A percentile compares a stretch with the other conserved stretches of the same genome.
These are phyloP conservation scores for Ceratocystis variospora DNA, from an alignment of 2,329 filamentous ascomycete species.

Conservation along the genomic window DNA sequence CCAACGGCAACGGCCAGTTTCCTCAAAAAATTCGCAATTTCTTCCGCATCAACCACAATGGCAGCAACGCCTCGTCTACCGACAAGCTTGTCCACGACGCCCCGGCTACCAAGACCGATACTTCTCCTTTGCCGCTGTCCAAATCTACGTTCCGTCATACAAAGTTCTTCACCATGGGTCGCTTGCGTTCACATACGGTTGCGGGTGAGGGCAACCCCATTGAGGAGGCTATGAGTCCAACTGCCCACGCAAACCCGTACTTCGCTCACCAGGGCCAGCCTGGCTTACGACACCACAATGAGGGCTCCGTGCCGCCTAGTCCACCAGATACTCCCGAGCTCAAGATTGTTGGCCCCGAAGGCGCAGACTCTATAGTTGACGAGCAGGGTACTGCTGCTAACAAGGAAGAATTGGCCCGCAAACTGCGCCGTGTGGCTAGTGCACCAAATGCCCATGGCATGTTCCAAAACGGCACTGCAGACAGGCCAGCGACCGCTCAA, in stretches of 20 bases:
- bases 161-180: constrained; percentile 75
- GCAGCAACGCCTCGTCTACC: constrained; percentile 17
- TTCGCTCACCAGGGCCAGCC: constrained; percentile 94
- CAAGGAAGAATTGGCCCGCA: constrained; percentile 87
- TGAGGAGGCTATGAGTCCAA: constrained; percentile 80
- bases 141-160: constrained; percentile 68
- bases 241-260: constrained; percentile 89
- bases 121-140: constrained; percentile 21
- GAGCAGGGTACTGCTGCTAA: constrained; percentile 60
- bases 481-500: constrained; percentile 72
- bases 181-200: constrained; percentile 78
- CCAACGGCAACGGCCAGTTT: constrained; percentile 44
- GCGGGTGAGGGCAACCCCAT: constrained; percentile 85
- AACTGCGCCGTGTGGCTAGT: constrained; percentile 84
- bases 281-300: constrained; percentile 84
- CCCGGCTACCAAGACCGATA: constrained; percentile 19
- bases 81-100: constrained; percentile 15
- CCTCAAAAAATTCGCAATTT: constrained; percentile 57
- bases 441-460: constrained; percentile 93
- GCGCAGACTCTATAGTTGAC: constrained; percentile 30
- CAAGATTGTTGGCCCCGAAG: constrained; percentile 55
- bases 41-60: constrained; percentile 46
- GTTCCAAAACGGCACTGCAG: constrained; percentile 48
- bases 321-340: constrained; percentile 79
- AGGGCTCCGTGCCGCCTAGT: constrained; percentile 80